Percentiles rank a stretch among this genome's conserved stretches.
These are phyloP conservation scores for Clavaria fumosa DNA, from an alignment of 768 basidiomycete species.

Conservation along the genomic window DNA sequence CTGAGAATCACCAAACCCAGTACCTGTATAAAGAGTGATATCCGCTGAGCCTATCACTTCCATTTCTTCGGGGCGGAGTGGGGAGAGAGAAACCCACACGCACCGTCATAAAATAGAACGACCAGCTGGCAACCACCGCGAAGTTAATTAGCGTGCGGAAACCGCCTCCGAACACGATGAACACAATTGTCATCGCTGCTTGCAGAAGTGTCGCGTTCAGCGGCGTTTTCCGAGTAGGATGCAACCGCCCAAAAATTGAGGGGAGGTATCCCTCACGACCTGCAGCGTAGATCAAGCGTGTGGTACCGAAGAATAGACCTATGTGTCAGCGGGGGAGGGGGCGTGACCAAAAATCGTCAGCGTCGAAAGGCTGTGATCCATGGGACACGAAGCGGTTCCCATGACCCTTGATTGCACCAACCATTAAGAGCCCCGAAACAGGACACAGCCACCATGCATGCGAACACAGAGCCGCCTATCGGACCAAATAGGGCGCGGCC, in stretches of 20 bases:
- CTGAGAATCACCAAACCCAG: constrained; percentile 79
- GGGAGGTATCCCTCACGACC: constrained; percentile 83
- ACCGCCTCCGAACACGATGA: constrained; percentile 77
- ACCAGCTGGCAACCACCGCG: constrained; percentile 76
- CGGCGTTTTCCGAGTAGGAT: constrained; percentile 66
- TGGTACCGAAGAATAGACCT: constrained; percentile 61
- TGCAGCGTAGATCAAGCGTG: constrained; percentile 81
- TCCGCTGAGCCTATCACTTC: neutral
- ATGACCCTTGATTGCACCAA: too few relatives aligned
- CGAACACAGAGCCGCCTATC: constrained; percentile 76
- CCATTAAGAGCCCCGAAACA: constrained; percentile 94
- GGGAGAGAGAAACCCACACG: constrained; percentile 12
- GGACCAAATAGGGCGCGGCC: constrained; percentile 77
- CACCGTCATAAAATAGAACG: constrained; percentile 77
- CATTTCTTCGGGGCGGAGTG: neutral
- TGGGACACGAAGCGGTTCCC: too few relatives aligned
- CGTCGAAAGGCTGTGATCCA: too few relatives aligned
- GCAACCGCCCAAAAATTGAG: constrained; percentile 62
- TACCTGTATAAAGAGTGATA: constrained; percentile 39
- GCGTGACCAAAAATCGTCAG: too few relatives aligned
- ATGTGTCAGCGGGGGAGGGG: too few relatives aligned
- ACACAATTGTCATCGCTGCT: constrained; percentile 53
- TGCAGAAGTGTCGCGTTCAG: constrained; percentile 79
- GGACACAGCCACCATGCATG: constrained; percentile 82
- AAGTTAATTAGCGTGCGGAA: constrained; percentile 85